A percentile compares a stretch with the other conserved stretches of the same genome.
Conservation (phyloP, 208 protist species). For the Ichthyophonus hoferi region DNA sequence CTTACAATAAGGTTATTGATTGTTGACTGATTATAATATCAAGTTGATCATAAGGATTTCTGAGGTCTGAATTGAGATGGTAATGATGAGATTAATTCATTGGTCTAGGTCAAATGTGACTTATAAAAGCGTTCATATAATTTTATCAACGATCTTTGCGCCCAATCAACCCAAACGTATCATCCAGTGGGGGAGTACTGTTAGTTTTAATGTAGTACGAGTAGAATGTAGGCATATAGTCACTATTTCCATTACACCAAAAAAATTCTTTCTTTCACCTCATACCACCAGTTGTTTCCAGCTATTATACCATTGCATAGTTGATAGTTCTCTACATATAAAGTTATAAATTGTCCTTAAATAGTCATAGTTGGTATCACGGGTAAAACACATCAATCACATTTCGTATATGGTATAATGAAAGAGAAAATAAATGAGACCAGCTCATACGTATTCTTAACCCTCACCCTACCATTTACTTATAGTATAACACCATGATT, state of each 20-base stretch:
- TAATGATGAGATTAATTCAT: no score
- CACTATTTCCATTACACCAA: neutral
- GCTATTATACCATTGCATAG: neutral
- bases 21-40: no score
- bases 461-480: no score
- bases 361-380: no score
- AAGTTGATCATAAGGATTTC: neutral
- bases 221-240: neutral
- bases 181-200: neutral
- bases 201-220: neutral
- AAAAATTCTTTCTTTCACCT: neutral
- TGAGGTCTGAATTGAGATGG: neutral
- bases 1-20: no score
- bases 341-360: no score
- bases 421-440: no score
- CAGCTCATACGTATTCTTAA: no score
- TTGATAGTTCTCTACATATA: slow-evolving; percentile 6
- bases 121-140: neutral
- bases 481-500: no score
- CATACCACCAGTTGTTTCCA: neutral
- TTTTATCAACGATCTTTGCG: neutral
- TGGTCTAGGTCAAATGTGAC: neutral
- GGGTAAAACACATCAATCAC: no score
- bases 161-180: neutral
- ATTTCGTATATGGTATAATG: no score